Conservation (phyloP, 2,329 filamentous ascomycete species). For the Gyromitra esculenta region DNA sequence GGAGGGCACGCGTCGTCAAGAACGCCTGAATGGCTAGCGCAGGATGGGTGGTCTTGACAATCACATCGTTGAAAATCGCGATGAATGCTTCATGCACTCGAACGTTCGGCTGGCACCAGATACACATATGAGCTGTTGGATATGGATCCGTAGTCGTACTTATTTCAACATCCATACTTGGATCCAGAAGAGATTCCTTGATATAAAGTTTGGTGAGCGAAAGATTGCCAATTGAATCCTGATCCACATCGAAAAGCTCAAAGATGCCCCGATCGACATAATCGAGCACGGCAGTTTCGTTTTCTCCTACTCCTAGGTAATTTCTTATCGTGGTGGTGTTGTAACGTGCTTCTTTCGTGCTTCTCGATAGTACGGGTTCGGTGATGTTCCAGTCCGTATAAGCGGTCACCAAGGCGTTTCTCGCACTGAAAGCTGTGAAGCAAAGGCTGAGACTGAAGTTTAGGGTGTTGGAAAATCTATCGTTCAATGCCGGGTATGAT, state of each 20-base stretch:
- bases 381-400: slow-evolving; percentile 32
- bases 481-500: neutral
- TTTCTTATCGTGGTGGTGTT: slow-evolving; percentile 24
- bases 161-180: neutral
- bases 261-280: slow-evolving; percentile 21
- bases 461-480: neutral
- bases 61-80: slow-evolving; percentile 22
- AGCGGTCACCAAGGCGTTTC: neutral
- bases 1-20: slow-evolving; percentile 21
- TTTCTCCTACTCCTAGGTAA: slow-evolving; percentile 7
- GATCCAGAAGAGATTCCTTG: slow-evolving; percentile 15
- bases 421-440: slow-evolving; percentile 5
- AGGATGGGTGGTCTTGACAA: slow-evolving; percentile 14
- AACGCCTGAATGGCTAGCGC: slow-evolving; percentile 35
- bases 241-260: neutral
- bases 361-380: slow-evolving; percentile 15
- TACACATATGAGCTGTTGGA: slow-evolving; percentile 32
- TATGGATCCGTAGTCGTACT: neutral
- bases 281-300: neutral
- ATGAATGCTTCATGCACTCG: slow-evolving; percentile 36
- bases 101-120: slow-evolving; percentile 28
- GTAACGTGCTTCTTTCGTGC: neutral
- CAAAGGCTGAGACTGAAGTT: slow-evolving; percentile 36
- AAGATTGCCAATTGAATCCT: neutral
- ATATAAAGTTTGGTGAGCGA: neutral